Percentiles rank a stretch among this genome's conserved stretches.
Conservation (phyloP, 2,329 filamentous ascomycete genomes). For the Curvularia lunata region DNA sequence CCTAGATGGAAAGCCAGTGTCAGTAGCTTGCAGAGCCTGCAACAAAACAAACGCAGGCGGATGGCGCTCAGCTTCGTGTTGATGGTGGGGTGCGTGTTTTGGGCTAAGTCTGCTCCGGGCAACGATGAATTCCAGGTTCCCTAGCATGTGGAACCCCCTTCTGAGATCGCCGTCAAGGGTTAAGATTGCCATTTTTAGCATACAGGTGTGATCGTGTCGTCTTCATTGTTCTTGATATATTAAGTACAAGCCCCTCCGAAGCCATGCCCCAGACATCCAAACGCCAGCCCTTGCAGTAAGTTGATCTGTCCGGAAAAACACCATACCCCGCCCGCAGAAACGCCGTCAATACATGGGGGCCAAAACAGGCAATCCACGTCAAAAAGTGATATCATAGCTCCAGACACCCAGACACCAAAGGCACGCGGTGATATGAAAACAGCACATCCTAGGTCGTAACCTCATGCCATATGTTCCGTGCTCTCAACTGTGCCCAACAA, state of each 20-base stretch:
- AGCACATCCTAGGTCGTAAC: background rate
- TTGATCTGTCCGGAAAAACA: constrained; percentile 3
- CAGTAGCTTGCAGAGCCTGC: constrained; percentile 4
- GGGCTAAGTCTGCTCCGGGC: constrained; percentile 33
- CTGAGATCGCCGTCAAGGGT: constrained; percentile 15
- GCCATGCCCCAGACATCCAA: background rate
- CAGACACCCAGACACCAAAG: background rate
- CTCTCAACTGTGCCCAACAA: no score
- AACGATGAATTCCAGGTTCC: constrained; percentile 36
- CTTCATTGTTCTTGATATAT: constrained; percentile 2
- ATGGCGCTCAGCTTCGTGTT: constrained; percentile 27
- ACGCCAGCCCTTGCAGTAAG: constrained; percentile 4
- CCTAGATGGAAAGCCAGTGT: background rate
- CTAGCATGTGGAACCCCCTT: constrained; percentile 17
- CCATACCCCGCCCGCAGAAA: constrained; percentile 15
- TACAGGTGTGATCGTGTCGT: constrained; percentile 2
- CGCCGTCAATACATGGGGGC: constrained; percentile 10
- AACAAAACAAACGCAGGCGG: constrained; percentile 1
- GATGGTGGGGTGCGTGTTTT: constrained; percentile 36
- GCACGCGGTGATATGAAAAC: background rate
- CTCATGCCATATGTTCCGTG: constrained; percentile 1
- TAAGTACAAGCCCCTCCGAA: constrained; percentile 12
- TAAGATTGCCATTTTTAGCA: constrained; percentile 7
- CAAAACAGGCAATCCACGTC: constrained; percentile 15
- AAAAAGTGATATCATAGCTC: constrained; percentile 27